phyloP scores from a whole-genome alignment of 1,139 yeast genomes.

The Tardiomyces blankii region DNA sequence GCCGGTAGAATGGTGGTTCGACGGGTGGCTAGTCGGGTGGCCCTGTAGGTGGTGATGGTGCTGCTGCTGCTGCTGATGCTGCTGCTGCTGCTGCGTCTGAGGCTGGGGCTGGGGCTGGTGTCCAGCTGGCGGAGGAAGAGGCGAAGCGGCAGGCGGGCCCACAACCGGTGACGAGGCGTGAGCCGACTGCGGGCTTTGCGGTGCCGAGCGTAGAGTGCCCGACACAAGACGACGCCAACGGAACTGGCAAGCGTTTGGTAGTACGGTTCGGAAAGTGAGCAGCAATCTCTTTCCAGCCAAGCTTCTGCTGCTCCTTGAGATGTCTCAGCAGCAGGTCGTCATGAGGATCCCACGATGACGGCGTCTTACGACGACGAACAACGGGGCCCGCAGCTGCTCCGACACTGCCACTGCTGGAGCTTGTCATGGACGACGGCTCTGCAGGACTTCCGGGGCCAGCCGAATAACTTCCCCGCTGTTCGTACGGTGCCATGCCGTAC shows the following conservation, averaged over 20 bases:
- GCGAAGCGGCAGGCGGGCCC: background rate
- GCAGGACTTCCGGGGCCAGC: background rate
- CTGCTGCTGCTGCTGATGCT: no score
- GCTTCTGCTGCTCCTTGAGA: conserved; percentile 57
- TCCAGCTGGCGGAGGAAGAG: background rate
- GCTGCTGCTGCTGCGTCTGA: no score
- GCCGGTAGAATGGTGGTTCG: background rate
- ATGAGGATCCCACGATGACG: conserved; percentile 70
- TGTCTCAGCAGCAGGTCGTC: conserved; percentile 61
- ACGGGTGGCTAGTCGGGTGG: conserved; percentile 2
- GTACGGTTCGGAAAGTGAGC: conserved; percentile 59
- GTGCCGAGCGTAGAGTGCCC: conserved; percentile 28
- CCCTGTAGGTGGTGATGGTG: background rate
- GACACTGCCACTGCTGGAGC: background rate
- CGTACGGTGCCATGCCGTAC: background rate
- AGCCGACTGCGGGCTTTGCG: conserved; percentile 5
- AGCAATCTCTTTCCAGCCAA: conserved; percentile 79
- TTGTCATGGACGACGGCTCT: background rate
- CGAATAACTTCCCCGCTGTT: background rate
- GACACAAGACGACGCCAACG: conserved; percentile 61
- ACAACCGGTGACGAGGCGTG: conserved; percentile 2
- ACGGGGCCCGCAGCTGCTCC: conserved; percentile 7
- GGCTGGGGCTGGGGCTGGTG: no score
- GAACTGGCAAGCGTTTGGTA: conserved; percentile 75
- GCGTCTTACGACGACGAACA: conserved; percentile 29